These are phyloP conservation scores for Metschnikowia santaceciliae DNA, from an alignment of 805 yeast species.

Conservation along the genomic window DNA sequence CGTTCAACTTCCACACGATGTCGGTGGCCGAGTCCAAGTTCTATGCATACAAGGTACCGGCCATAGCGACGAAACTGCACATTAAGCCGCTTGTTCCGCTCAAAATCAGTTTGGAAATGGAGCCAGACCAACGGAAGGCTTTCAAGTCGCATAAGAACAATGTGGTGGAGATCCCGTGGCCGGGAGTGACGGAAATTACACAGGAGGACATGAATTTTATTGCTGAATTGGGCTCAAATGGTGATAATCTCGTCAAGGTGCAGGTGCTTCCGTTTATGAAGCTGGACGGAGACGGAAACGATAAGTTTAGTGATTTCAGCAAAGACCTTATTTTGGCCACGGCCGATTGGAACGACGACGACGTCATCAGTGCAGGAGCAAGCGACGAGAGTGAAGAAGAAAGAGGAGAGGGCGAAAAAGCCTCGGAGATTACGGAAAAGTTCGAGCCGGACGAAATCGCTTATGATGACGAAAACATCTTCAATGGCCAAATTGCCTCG, in stretches of 20 bases:
- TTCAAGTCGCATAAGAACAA: constrained; percentile 36
- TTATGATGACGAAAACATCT: constrained; percentile 66
- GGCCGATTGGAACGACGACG: constrained; percentile 75
- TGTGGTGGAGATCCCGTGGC: constrained; percentile 2
- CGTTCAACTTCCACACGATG: constrained; percentile 60
- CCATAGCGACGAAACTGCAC: constrained; percentile 28
- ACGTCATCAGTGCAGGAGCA: constrained; percentile 50
- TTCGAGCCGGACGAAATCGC: constrained; percentile 30
- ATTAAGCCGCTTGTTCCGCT: constrained; percentile 54
- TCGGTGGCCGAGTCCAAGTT: constrained; percentile 60
- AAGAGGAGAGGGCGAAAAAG: not conserved
- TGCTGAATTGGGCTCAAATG: constrained; percentile 21
- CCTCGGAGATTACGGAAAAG: constrained; percentile 2
- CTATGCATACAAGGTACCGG: constrained; percentile 51
- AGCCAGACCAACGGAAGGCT: constrained; percentile 52
- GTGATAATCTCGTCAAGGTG: constrained; percentile 15
- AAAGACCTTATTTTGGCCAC: constrained; percentile 63
- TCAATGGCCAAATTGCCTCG: constrained; percentile 56
- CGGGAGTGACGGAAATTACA: constrained; percentile 22
- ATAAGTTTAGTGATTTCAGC: constrained; percentile 39
- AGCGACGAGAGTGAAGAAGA: constrained; percentile 9
- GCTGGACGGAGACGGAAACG: constrained; percentile 32
- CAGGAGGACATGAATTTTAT: constrained; percentile 31
- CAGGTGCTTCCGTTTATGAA: constrained; percentile 30
- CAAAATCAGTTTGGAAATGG: constrained; percentile 56